These are phyloP conservation scores for Coniochaeta hoffmannii DNA, from an alignment of 2,329 filamentous ascomycete species.

Conservation along the genomic window DNA sequence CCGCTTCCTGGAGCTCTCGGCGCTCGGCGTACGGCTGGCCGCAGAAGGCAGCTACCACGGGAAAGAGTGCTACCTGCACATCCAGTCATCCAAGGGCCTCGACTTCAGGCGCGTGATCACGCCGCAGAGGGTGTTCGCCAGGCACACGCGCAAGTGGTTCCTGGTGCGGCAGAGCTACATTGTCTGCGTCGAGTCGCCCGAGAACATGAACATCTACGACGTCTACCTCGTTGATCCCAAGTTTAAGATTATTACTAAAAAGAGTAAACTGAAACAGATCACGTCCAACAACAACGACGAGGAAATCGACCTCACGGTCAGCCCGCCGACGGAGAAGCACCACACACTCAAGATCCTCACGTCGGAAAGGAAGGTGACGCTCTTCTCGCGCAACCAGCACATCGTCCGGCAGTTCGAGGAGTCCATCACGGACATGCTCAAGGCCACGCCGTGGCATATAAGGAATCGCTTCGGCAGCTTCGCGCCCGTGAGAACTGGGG, in stretches of 20 bases:
- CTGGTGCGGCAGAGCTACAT: conserved; percentile 96
- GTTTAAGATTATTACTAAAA: conserved; percentile 75
- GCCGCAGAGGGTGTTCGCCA: conserved; percentile 68
- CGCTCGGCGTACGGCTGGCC: conserved; percentile 84
- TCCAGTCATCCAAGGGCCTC: conserved; percentile 82
- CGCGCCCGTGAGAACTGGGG: conserved; percentile 77
- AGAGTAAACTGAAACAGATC: conserved; percentile 45
- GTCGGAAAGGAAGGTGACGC: conserved; percentile 83
- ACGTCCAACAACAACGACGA: conserved; percentile 34
- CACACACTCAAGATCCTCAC: conserved; percentile 86
- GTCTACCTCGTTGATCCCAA: conserved; percentile 92
- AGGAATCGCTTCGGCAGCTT: conserved; percentile 88
- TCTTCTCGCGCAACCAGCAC: conserved; percentile 85
- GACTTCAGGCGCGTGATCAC: conserved; percentile 78
- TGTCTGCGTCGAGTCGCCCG: conserved; percentile 95
- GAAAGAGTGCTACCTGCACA: conserved; percentile 90
- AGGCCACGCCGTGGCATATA: conserved; percentile 74
- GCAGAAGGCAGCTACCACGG: conserved; percentile 96
- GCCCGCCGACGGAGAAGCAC: conserved; percentile 47
- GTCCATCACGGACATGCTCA: conserved; percentile 80
- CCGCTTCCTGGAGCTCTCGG: conserved; percentile 91
- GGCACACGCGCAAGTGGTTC: conserved; percentile 94
- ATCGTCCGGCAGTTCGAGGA: conserved; percentile 89
- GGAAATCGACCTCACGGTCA: conserved; percentile 33
- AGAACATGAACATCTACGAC: conserved; percentile 98